A percentile compares a stretch with the other conserved stretches of the same genome.
These are phyloP conservation scores for Scheffersomyces ergatensis DNA, from an alignment of 805 yeast genomes.

Conservation along the genomic window DNA sequence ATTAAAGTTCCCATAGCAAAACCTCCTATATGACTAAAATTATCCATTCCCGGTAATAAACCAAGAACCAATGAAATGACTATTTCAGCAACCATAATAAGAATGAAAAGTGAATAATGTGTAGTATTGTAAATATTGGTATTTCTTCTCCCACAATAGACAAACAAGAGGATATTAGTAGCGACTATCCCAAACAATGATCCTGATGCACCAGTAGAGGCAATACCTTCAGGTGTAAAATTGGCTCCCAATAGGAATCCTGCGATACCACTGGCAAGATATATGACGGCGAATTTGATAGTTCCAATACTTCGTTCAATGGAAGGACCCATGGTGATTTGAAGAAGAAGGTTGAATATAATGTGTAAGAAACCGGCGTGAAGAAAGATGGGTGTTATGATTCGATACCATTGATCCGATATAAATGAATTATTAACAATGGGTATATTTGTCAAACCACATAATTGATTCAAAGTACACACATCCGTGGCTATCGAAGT, in stretches of 20 bases:
- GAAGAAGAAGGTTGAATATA: conserved; percentile 58
- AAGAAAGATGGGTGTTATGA: conserved; percentile 66
- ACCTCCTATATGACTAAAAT: conserved; percentile 75
- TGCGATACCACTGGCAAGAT: conserved; percentile 58
- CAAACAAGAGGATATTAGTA: conserved; percentile 52
- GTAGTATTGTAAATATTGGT: conserved; percentile 44
- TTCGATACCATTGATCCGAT: conserved; percentile 69
- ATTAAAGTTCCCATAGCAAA: conserved; percentile 58
- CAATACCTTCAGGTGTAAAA: conserved; percentile 63
- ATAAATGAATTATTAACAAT: conserved; percentile 25
- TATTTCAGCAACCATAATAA: conserved; percentile 53
- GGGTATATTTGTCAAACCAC: conserved; percentile 56
- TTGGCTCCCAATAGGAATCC: conserved; percentile 71
- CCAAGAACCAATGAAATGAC: conserved; percentile 62
- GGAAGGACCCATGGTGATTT: conserved; percentile 57
- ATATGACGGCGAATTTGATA: conserved; percentile 51
- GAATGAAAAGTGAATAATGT: conserved; percentile 45
- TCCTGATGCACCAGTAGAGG: conserved; percentile 72
- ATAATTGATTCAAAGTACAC: conserved; percentile 55
- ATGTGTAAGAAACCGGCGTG: conserved; percentile 77
- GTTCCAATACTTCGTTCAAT: conserved; percentile 59
- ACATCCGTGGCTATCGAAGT: conserved; percentile 53
- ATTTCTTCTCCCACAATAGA: conserved; percentile 50
- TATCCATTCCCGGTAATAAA: conserved; percentile 69
- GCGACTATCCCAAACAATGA: conserved; percentile 70